Evolutionary conservation across 2,329 filamentous ascomycete species (phyloP), one percentile per base, ranked within the genome.

Genomic region (Verticillium zaregamsianum): DNA sequence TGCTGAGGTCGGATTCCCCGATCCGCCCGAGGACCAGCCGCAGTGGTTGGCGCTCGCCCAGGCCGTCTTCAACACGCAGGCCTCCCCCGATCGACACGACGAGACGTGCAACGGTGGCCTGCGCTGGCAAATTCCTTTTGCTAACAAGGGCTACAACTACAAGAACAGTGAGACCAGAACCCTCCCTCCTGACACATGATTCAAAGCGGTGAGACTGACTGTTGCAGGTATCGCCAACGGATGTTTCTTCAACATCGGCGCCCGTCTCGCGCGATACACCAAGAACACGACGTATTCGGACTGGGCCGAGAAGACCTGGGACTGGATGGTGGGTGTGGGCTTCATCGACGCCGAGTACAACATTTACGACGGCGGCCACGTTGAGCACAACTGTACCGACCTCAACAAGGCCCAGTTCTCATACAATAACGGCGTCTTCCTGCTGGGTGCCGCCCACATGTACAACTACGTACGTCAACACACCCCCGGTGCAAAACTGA

Each of bases 111-210:
- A 80, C 25, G 90, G 90, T 65, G 91, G 90, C 9, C 70, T 93
- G 67, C 81, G 90, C 68, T 92, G 90, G 90, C 91, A 95, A 77
- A 90, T 94, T 63, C 91, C 87, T 61, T 79, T 84, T 1, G 87
- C 89, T 66, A 92, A 93, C 70, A 82, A 80, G 32, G 91, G 91
- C 31, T 95, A 91, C 73, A 83, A 88, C 69, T 93, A 93, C 80
- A 95, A 89, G 73, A 88, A 88, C 70, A 82, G 79, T 55, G 28
- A n/a, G 54, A 32, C 28, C 8, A 12, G 5, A 32, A 3, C 9
- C 52, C 20, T 20, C 28, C 12, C 11, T 6, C 3, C 2, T 25
- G 14, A 17, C 14, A 15, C 31, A 7, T 55, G 17, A 32, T 55
- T 17, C 17, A 31, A 5, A 31, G 20, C 31, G 14, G 54, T 7